Evolutionary conservation across 495 filamentous ascomycete genomes (phyloP).

Genomic region (Trichoderma gamsii): DNA sequence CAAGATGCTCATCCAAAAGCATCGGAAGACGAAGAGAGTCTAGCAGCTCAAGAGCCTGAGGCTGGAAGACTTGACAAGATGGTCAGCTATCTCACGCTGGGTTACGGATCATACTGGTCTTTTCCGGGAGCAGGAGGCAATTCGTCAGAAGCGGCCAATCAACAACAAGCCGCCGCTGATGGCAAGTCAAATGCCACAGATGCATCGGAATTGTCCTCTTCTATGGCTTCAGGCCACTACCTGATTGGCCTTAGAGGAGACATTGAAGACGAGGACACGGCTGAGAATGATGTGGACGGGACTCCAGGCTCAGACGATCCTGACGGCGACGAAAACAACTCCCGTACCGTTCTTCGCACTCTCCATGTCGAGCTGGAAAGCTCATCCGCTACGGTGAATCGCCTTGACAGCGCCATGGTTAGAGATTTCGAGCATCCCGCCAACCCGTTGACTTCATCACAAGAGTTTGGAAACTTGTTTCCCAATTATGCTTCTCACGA

Average conservation of each 20-base stretch:
- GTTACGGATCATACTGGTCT: conserved; percentile 52
- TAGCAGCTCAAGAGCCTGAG: conserved; percentile 16
- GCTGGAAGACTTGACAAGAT: conserved; percentile 36
- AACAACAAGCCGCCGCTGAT: neutral
- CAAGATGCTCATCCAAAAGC: neutral
- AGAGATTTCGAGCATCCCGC: conserved; percentile 39
- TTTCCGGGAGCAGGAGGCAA: conserved; percentile 20
- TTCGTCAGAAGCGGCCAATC: conserved; percentile 10
- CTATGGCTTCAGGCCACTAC: conserved; percentile 48
- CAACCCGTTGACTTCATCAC: conserved; percentile 6
- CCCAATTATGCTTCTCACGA: conserved; percentile 29
- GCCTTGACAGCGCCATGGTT: conserved; percentile 32
- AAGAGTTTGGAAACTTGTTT: neutral
- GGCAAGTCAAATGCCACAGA: neutral
- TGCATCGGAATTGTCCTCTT: neutral
- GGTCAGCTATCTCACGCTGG: conserved; percentile 48
- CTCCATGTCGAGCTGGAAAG: conserved; percentile 45
- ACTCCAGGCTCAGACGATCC: conserved; percentile 16
- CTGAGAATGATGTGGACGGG: neutral
- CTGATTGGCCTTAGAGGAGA: conserved; percentile 66
- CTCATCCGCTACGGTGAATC: conserved; percentile 25
- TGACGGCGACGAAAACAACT: conserved; percentile 31
- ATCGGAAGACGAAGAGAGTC: neutral
- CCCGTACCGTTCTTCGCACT: conserved; percentile 40
- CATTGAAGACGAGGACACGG: conserved; percentile 36